Conservation (phyloP, 2,329 filamentous ascomycete species). For the Aspergillus sp. region DNA sequence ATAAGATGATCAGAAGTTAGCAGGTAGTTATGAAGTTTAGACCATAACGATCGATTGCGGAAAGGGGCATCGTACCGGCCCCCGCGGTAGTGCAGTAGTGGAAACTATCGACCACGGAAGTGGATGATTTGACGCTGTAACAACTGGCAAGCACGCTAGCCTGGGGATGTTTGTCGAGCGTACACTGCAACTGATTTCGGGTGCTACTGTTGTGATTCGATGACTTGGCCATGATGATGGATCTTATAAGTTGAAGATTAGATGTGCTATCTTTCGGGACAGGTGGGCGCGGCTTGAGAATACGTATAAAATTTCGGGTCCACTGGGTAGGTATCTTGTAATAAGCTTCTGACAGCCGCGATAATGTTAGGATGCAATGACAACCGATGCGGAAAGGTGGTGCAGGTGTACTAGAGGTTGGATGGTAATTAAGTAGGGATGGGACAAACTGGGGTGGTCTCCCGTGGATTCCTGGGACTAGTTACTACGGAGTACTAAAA, state of each 20-base stretch:
- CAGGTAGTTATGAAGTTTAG: not conserved
- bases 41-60: not conserved
- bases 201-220: slow-evolving; percentile 74
- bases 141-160: slow-evolving; percentile 85
- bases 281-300: not conserved
- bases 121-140: slow-evolving; percentile 75
- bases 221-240: slow-evolving; percentile 44
- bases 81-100: slow-evolving; percentile 95
- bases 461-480: not conserved
- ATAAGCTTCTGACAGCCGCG: not conserved
- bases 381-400: not conserved
- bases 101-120: slow-evolving; percentile 74
- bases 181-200: slow-evolving; percentile 61
- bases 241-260: slow-evolving; percentile 9
- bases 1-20: slow-evolving; percentile 5
- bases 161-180: slow-evolving; percentile 51
- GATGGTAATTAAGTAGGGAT: not conserved
- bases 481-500: not conserved
- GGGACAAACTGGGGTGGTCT: not conserved
- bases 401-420: not conserved
- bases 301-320: not conserved
- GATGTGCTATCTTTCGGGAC: not conserved
- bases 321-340: not conserved
- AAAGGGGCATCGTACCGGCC: slow-evolving; percentile 60
- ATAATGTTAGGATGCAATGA: not conserved